Base-by-base conservation (phyloP, 176 grass and related monocot genomes). In the Musa beccarii region DNA sequence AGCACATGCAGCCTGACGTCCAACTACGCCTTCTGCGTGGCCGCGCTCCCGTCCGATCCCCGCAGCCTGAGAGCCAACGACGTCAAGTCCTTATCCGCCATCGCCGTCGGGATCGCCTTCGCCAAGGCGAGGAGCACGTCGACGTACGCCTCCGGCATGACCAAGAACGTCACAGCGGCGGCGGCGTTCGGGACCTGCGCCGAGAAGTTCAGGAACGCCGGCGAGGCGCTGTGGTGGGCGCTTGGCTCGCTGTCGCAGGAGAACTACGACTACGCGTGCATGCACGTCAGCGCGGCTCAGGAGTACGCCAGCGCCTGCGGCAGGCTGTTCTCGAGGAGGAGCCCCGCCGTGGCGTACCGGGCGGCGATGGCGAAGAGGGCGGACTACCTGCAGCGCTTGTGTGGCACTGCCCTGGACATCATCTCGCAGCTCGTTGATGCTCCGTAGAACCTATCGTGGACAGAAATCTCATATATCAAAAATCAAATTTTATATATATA, bases 181-280 rank as follows among this genome's bases (percentile, higher is more conserved):
- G 19, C 75, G 26, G 10, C n/a, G 29, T n/a, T 66, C 1, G 16
- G 61, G 61, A 34, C 49, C 13, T 77, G 75, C 75, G 59, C 34
- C 21, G 75, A 65, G 55, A 77, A 25, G 75, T 77, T 53, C 59
- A 9, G 61, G 49, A 52, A 77, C 75, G 61, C 75, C 59, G 61
- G 29, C 49, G 75, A 77, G 17, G 59, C 75, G 43, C 75, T 77
- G 10, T 49, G 20, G 75, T 64, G n/a, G 75, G 75, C 75, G 20
- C 43, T 25, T 12, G 25, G 22, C 9, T 50, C 75, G 19, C 1
- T 77, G 75, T 50, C n/a, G 1, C 49, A 63, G 43, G 75, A 66
- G 61, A 65, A 77, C 75, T 77, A 77, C 59, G 75, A 77, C 59
- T 77, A 63, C 43, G 61, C 75, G 3, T 51, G 49, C 75, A 20